Conservation (phyloP, 768 basidiomycete species). For the Kwoniella mangroviensis region DNA sequence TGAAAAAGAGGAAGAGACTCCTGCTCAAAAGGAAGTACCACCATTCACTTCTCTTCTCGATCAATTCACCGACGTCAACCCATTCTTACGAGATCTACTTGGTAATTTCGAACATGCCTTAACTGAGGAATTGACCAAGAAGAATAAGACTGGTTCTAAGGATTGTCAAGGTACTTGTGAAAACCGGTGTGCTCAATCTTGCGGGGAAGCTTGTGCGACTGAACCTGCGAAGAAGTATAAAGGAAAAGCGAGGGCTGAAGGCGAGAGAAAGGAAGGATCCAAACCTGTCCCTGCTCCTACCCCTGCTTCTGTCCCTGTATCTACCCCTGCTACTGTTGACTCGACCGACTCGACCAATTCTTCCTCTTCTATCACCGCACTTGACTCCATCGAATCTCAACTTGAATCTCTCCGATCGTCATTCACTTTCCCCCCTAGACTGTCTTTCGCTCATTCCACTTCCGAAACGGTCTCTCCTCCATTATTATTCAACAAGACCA, state of each 20-base stretch:
- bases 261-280: slow-evolving; percentile 33
- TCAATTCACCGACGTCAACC: slow-evolving; percentile 39
- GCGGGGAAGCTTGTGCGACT: neutral
- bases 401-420: slow-evolving; percentile 28
- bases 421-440: slow-evolving; percentile 44
- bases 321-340: slow-evolving; percentile 1
- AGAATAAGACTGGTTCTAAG: slow-evolving; percentile 5
- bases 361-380: slow-evolving; percentile 27
- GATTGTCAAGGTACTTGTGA: slow-evolving; percentile 1
- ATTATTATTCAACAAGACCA: slow-evolving; percentile 68
- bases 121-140: slow-evolving; percentile 28
- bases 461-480: slow-evolving; percentile 18
- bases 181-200: slow-evolving; percentile 5
- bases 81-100: slow-evolving; percentile 49
- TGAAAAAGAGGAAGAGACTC: neutral
- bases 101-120: slow-evolving; percentile 46
- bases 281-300: slow-evolving; percentile 26
- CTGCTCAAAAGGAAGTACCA: slow-evolving; percentile 22
- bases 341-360: slow-evolving; percentile 13
- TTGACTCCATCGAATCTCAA: slow-evolving; percentile 39
- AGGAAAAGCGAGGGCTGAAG: slow-evolving; percentile 48
- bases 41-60: slow-evolving; percentile 42
- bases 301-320: slow-evolving; percentile 20
- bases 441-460: slow-evolving; percentile 40
- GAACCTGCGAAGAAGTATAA: slow-evolving; percentile 27